phyloP scores from a whole-genome alignment of 2,329 filamentous ascomycete species.

The Curvularia verruculosa region DNA sequence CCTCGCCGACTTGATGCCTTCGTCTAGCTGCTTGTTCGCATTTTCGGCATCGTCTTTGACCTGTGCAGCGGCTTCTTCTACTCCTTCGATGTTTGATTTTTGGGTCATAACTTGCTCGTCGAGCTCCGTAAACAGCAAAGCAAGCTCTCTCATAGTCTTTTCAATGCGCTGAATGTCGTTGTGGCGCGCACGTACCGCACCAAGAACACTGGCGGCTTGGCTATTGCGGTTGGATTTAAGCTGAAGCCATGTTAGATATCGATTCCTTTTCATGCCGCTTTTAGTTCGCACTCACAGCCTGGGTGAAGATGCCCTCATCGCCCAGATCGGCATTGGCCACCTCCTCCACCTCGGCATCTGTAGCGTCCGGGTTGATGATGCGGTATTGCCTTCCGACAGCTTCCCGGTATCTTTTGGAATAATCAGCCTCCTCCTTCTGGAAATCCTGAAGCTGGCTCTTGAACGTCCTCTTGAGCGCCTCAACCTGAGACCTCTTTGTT shows the following conservation, averaged over 20 bases:
- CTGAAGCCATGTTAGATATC: slow-evolving; percentile 51
- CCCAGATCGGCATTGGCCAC: slow-evolving; percentile 75
- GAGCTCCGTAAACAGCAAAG: slow-evolving; percentile 74
- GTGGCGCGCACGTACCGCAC: slow-evolving; percentile 80
- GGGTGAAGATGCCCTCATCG: slow-evolving; percentile 81
- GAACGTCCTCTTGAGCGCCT: slow-evolving; percentile 73
- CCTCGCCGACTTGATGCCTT: slow-evolving; percentile 70
- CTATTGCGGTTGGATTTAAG: slow-evolving; percentile 76
- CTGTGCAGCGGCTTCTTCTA: slow-evolving; percentile 69
- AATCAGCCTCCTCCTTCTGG: slow-evolving; percentile 72
- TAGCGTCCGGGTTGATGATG: slow-evolving; percentile 82
- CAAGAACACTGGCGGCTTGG: slow-evolving; percentile 74
- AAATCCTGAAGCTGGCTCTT: slow-evolving; percentile 73
- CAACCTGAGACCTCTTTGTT: slow-evolving; percentile 73
- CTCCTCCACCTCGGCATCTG: slow-evolving; percentile 71
- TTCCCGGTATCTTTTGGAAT: slow-evolving; percentile 73
- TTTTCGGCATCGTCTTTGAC: slow-evolving; percentile 70
- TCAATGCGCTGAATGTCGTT: slow-evolving; percentile 84
- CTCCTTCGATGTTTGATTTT: slow-evolving; percentile 66
- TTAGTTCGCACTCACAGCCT: slow-evolving; percentile 66
- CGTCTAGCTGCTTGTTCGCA: slow-evolving; percentile 71
- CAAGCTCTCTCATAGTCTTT: slow-evolving; percentile 72
- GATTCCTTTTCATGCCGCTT: background rate
- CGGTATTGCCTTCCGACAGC: slow-evolving; percentile 81
- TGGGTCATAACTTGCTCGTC: slow-evolving; percentile 76